phyloP scores from a whole-genome alignment of 148 eudicot genomes.

The Bassia scoparia region DNA sequence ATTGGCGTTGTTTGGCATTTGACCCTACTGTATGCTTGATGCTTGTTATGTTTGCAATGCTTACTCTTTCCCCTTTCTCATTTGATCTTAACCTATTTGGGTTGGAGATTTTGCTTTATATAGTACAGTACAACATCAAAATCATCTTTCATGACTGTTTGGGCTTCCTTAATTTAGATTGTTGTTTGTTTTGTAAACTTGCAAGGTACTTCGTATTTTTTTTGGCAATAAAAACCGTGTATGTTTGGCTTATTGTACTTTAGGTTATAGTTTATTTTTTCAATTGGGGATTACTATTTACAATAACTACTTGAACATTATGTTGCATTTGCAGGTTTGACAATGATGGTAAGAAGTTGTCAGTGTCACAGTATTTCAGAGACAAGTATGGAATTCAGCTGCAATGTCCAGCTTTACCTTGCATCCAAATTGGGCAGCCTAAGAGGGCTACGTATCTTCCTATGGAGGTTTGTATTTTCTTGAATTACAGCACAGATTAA shows the following conservation, averaged over 20 bases:
- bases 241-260: too few species aligned
- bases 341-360: constrained; percentile 23
- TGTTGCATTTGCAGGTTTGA: constrained; percentile 42
- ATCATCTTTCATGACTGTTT: neutral
- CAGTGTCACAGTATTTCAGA: constrained; percentile 56
- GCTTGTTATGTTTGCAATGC: neutral
- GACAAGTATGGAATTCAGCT: constrained; percentile 43
- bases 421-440: constrained; percentile 54
- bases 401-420: constrained; percentile 44
- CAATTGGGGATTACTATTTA: too few species aligned
- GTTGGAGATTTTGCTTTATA: neutral
- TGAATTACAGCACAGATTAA: neutral
- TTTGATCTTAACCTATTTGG: neutral
- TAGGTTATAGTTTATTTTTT: too few species aligned
- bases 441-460: constrained; percentile 57
- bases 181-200: too few species aligned
- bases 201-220: too few species aligned
- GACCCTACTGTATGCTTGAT: neutral
- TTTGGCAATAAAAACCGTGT: too few species aligned
- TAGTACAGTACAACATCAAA: neutral
- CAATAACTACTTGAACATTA: neutral
- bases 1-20: neutral
- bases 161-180: neutral
- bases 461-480: constrained; percentile 60
- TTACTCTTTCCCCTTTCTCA: neutral